These are phyloP conservation scores for Plasmodium coatneyi DNA, from an alignment of 169 alveolate species.

Conservation along the genomic window DNA sequence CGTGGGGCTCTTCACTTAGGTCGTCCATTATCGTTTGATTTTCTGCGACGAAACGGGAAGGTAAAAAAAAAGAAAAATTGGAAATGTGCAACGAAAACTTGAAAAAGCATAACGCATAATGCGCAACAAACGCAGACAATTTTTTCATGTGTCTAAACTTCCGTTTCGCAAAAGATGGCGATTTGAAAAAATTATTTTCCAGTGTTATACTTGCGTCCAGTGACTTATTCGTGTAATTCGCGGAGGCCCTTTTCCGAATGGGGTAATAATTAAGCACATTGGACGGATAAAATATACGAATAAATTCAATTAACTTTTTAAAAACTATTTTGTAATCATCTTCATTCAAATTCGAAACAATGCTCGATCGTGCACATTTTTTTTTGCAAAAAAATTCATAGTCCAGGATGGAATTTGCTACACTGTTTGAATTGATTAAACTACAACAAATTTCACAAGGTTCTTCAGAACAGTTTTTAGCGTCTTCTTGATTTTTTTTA, in stretches of 20 bases:
- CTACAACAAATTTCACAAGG: slow-evolving; percentile 75
- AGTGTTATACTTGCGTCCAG: slow-evolving; percentile 25
- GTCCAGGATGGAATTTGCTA: slow-evolving; percentile 41
- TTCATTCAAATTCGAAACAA: slow-evolving; percentile 20
- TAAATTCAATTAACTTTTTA: slow-evolving; percentile 64
- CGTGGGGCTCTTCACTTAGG: slow-evolving; percentile 22
- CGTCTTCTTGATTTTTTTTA: slow-evolving; percentile 73
- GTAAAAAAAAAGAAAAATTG: not conserved
- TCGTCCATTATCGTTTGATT: slow-evolving; percentile 31
- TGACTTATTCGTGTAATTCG: slow-evolving; percentile 32
- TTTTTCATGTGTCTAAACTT: not conserved
- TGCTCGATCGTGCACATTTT: slow-evolving; percentile 53
- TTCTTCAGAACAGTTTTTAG: slow-evolving; percentile 72
- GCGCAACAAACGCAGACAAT: not conserved
- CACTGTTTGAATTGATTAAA: slow-evolving; percentile 27
- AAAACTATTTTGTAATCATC: slow-evolving; percentile 66
- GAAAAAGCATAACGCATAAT: not conserved
- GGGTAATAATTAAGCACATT: slow-evolving; percentile 44
- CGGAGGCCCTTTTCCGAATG: slow-evolving; percentile 8
- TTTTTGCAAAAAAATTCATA: slow-evolving; percentile 62
- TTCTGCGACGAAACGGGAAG: slow-evolving; percentile 13
- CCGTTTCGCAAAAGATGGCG: not conserved
- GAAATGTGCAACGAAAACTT: not conserved
- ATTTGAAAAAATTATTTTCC: not conserved
- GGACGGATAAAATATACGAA: slow-evolving; percentile 67